A percentile compares a stretch with the other conserved stretches of the same genome.
These are phyloP conservation scores for Lasiodiplodia gonubiensis DNA, from an alignment of 2,329 filamentous ascomycete genomes.

Conservation along the genomic window DNA sequence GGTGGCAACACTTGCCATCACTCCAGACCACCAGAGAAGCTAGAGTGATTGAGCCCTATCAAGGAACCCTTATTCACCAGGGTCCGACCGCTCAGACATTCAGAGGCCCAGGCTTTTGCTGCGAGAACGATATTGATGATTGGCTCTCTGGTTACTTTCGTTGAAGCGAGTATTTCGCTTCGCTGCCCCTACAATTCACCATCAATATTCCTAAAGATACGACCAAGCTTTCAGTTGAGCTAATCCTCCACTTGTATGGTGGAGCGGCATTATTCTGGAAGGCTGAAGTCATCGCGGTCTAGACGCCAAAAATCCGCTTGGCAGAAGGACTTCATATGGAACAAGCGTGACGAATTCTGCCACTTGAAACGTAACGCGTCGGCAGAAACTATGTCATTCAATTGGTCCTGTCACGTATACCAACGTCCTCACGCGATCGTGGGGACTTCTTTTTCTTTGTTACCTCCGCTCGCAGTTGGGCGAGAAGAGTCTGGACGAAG, in stretches of 20 bases:
- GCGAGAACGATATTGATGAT: background rate
- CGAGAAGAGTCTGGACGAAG: background rate
- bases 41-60: conserved; percentile 2
- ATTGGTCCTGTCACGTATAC: background rate
- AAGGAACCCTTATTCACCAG: conserved; percentile 26
- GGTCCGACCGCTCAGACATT: conserved; percentile 12
- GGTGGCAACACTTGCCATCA: background rate
- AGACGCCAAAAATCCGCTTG: background rate
- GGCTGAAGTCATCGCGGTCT: background rate
- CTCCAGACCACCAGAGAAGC: background rate
- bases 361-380: background rate
- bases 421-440: background rate
- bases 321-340: background rate
- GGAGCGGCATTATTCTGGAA: background rate
- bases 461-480: background rate
- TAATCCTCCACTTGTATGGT: background rate
- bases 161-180: background rate
- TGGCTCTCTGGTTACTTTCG: no score
- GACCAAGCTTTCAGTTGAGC: background rate
- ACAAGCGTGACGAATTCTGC: background rate
- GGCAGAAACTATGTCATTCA: background rate
- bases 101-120: background rate
- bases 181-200: background rate
- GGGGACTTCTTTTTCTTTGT: conserved; percentile 12
- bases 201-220: background rate